Conservation (phyloP, 2,329 filamentous ascomycete species). For the Colletotrichum phormii region DNA sequence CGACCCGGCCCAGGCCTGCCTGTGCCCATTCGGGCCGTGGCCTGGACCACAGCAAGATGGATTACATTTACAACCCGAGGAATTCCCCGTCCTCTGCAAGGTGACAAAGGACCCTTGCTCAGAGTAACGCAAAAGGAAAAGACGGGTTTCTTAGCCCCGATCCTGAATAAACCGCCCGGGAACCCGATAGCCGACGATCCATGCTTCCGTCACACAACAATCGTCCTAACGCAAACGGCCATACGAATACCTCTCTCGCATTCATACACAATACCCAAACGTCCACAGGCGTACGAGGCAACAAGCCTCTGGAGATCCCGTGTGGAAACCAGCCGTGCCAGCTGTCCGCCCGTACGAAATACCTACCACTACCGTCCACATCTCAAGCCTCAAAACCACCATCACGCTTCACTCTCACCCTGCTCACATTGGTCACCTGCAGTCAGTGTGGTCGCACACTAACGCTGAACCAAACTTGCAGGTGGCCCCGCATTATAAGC, state of each 20-base stretch:
- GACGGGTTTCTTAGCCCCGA: neutral
- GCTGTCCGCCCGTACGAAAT: neutral
- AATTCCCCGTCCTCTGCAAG: neutral
- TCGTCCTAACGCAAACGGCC: neutral
- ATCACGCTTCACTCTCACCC: neutral
- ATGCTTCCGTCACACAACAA: neutral
- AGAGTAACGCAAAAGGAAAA: neutral
- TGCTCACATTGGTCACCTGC: neutral
- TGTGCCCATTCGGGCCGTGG: constrained; percentile 1
- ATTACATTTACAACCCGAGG: neutral
- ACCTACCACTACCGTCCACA: neutral
- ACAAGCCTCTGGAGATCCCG: neutral
- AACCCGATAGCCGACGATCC: neutral
- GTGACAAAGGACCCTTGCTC: neutral
- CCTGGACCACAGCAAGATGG: neutral
- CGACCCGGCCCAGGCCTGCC: neutral
- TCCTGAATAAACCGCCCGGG: neutral
- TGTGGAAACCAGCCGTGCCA: neutral
- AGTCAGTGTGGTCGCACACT: neutral
- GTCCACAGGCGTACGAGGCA: neutral
- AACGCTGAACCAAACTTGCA: neutral
- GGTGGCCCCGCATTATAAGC: neutral
- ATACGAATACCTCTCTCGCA: too few species aligned
- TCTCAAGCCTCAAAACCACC: neutral
- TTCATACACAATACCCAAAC: neutral